phyloP scores from a whole-genome alignment of 306 rosid genomes.

The Psophocarpus tetragonolobus region DNA sequence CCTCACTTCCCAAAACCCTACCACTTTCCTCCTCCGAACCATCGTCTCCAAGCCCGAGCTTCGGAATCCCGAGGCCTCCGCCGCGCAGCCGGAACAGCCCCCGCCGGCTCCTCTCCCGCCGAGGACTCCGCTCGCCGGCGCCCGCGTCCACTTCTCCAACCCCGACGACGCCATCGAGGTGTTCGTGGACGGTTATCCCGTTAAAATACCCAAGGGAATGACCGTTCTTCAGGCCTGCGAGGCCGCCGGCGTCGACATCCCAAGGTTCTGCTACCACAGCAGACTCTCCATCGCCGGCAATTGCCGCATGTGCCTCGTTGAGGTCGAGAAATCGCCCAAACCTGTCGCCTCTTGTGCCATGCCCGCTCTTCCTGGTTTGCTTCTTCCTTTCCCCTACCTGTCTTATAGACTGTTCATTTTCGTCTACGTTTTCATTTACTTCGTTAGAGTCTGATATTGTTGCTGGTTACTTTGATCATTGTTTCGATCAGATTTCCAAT shows the following conservation, averaged over 20 bases:
- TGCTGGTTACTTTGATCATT: background rate
- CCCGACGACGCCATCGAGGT: slow-evolving; percentile 94
- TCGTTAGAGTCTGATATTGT: background rate
- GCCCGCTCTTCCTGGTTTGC: slow-evolving; percentile 98
- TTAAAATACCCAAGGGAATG: slow-evolving; percentile 93
- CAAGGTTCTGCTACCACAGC: slow-evolving; percentile 92
- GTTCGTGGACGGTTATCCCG: slow-evolving; percentile 89
- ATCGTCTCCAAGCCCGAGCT: slow-evolving; percentile 81
- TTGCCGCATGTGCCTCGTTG: slow-evolving; percentile 99
- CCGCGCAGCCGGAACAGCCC: slow-evolving; percentile 56
- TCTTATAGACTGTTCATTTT: background rate
- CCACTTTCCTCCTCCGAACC: slow-evolving; percentile 52
- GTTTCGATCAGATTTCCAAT: slow-evolving; percentile 7
- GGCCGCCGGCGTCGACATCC: slow-evolving; percentile 93
- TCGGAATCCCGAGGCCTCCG: slow-evolving; percentile 64
- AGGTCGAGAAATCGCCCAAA: slow-evolving; percentile 99
- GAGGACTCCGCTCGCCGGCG: slow-evolving; percentile 68
- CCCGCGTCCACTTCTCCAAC: slow-evolving; percentile 71
- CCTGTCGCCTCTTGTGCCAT: slow-evolving; percentile 99
- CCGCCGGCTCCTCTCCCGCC: slow-evolving; percentile 54
- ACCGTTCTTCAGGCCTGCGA: slow-evolving; percentile 97
- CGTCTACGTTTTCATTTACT: background rate
- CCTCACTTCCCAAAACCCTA: slow-evolving; percentile 54
- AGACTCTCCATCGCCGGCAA: slow-evolving; percentile 91
- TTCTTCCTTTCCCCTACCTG: background rate